Evolutionary conservation across 768 basidiomycete genomes (phyloP), one percentile per base, ranked within the genome.

Genomic region (Auricularia cornea): DNA sequence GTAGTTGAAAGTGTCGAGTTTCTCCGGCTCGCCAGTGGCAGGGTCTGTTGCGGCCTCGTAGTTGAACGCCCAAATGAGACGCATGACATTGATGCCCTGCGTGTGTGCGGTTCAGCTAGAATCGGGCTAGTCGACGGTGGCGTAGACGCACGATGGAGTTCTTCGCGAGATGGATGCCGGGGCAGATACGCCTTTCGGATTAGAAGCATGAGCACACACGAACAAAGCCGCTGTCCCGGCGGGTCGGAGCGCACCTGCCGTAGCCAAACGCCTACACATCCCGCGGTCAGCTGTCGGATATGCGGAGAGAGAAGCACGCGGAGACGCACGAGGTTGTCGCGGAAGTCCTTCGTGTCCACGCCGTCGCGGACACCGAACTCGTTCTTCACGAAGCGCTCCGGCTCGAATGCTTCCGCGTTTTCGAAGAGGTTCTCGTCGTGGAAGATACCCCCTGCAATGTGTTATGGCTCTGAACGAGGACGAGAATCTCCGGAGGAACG

Each of bases 341-440:
- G 54, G 54, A 57, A 57, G 30, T 57, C 54, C 30, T 31, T 28
- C 54, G 54, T 57, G 28, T 61, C 59, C 4, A 70, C 66, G 12
- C 63, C 69, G 11, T 63, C 62, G 51, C 63, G 63, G 38, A 64
- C 61, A 30, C 70, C 70, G 35, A 60, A 62, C 32, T 60, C 65
- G 32, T 62, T 56, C 16, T 67, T 65, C n/a, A 71, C 57, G 69
- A 80, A 82, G 60, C 84, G 77, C 51, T 84, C 80, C 3, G 84
- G 84, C 26, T 69, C 70, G 70, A 85, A 85, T 40, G 61, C 66
- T 11, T 78, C 72, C 20, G 84, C 80, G 38, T 82, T 70, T 14
- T 76, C 69, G 67, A 79, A 85, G 18, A 66, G 18, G 3, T 33
- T 59, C 10, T 66, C 54, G 59, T 73, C 68, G 18, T 70, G 70